phyloP scores from a whole-genome alignment of 2,329 filamentous ascomycete genomes.

The Triangularia setosa region DNA sequence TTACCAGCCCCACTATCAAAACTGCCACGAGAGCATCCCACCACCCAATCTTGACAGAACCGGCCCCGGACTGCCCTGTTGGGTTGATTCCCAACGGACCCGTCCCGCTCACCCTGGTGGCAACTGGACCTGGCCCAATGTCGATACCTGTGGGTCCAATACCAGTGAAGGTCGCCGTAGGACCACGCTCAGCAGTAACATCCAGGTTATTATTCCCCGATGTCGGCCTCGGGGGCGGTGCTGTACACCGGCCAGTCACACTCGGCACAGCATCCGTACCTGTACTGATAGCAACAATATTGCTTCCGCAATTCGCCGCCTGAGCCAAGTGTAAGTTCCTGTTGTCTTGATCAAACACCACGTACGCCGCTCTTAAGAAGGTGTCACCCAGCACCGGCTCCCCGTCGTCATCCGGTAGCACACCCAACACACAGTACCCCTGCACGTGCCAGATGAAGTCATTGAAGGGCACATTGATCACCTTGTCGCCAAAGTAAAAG shows the following conservation, averaged over 20 bases:
- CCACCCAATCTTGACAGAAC: neutral
- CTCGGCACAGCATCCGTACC: conserved; percentile 23
- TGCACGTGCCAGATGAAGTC: conserved; percentile 48
- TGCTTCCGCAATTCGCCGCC: conserved; percentile 31
- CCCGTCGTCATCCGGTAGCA: conserved; percentile 19
- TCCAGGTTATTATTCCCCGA: conserved; percentile 8
- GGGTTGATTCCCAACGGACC: neutral
- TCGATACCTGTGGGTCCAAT: conserved; percentile 12
- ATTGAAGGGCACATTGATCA: conserved; percentile 40
- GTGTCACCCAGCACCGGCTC: conserved; percentile 31
- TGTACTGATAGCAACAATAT: conserved; percentile 28
- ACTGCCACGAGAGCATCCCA: neutral
- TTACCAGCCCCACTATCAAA: neutral
- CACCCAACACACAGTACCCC: conserved; percentile 40
- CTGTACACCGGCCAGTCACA: conserved; percentile 18
- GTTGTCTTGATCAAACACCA: conserved; percentile 34
- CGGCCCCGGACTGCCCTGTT: neutral
- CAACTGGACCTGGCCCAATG: conserved; percentile 17
- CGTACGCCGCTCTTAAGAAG: conserved; percentile 32
- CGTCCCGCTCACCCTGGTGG: conserved; percentile 1
- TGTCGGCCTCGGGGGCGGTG: conserved; percentile 12
- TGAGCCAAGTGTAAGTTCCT: conserved; percentile 31
- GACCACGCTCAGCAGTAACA: conserved; percentile 14
- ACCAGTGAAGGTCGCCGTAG: conserved; percentile 18
- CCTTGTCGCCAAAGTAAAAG: conserved; percentile 44